Percentiles rank a stretch among this genome's conserved stretches.
Conservation (phyloP, 345 rosid genomes). For the Lepidium sativum region DNA sequence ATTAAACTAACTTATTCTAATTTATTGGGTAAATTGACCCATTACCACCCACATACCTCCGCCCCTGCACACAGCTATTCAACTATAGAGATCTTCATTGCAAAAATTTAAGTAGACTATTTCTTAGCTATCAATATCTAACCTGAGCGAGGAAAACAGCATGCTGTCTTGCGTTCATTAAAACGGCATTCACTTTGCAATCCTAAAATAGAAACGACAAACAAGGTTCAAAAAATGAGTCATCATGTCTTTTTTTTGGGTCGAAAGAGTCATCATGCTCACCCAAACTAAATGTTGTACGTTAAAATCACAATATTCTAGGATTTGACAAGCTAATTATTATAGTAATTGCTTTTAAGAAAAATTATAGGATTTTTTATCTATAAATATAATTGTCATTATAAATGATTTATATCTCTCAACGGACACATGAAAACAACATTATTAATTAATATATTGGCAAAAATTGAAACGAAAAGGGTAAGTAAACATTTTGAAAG, state of each 20-base stretch:
- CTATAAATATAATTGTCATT: background rate
- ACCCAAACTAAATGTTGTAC: no score
- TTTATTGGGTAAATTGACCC: no score
- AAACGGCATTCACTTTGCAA: slow-evolving; percentile 9
- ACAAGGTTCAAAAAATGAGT: background rate
- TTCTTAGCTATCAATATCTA: no score
- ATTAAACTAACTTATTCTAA: no score
- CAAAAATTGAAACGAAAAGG: slow-evolving; percentile 10
- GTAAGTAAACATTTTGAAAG: slow-evolving; percentile 37
- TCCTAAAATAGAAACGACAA: background rate
- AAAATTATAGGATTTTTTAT: background rate
- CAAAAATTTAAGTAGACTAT: background rate
- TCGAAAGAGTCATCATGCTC: no score
- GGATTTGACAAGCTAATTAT: slow-evolving; percentile 1
- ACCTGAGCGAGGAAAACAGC: background rate
- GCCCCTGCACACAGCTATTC: no score
- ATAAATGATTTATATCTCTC: background rate
- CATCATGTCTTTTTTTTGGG: background rate
- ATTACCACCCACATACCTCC: no score
- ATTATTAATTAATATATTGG: background rate
- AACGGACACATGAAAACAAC: slow-evolving; percentile 18
- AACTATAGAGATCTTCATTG: background rate
- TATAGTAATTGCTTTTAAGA: slow-evolving; percentile 10
- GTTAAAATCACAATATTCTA: slow-evolving; percentile 1
- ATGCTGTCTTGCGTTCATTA: background rate